Conservation (phyloP, 1,284 basidiomycete species). For the Pterula multifida region DNA sequence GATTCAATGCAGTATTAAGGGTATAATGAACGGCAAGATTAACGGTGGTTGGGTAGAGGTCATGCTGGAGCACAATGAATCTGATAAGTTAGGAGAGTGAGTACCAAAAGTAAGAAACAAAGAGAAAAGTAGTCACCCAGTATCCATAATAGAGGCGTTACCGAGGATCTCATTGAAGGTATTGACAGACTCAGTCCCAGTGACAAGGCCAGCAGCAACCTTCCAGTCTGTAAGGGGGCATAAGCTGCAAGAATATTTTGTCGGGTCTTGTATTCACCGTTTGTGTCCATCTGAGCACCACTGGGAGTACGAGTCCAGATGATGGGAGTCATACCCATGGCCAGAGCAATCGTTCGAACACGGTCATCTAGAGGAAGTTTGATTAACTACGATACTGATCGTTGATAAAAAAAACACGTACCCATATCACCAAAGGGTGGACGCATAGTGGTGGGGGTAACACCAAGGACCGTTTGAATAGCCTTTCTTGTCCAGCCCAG, state of each 20-base stretch:
- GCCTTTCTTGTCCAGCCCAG: slow-evolving; percentile 86
- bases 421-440: slow-evolving; percentile 52
- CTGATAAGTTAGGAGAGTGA: slow-evolving; percentile 25
- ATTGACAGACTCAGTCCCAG: slow-evolving; percentile 39
- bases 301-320: slow-evolving; percentile 62
- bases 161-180: slow-evolving; percentile 51
- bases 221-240: slow-evolving; percentile 70
- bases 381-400: slow-evolving; percentile 2
- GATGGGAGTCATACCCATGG: slow-evolving; percentile 74
- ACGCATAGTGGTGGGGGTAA: slow-evolving; percentile 65
- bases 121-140: slow-evolving; percentile 28
- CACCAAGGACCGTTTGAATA: slow-evolving; percentile 66
- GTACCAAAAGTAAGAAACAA: slow-evolving; percentile 10
- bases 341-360: slow-evolving; percentile 72
- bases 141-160: slow-evolving; percentile 44
- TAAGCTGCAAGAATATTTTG: neutral
- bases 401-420: slow-evolving; percentile 13
- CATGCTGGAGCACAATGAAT: slow-evolving; percentile 86
- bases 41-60: slow-evolving; percentile 76
- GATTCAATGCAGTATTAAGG: slow-evolving; percentile 53
- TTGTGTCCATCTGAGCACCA: slow-evolving; percentile 68
- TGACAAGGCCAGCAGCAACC: slow-evolving; percentile 62
- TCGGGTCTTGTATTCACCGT: slow-evolving; percentile 38
- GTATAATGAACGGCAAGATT: slow-evolving; percentile 84
- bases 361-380: slow-evolving; percentile 56